These are phyloP conservation scores for Phytomonas sp. DNA, from an alignment of 208 protist genomes.

Conservation along the genomic window DNA sequence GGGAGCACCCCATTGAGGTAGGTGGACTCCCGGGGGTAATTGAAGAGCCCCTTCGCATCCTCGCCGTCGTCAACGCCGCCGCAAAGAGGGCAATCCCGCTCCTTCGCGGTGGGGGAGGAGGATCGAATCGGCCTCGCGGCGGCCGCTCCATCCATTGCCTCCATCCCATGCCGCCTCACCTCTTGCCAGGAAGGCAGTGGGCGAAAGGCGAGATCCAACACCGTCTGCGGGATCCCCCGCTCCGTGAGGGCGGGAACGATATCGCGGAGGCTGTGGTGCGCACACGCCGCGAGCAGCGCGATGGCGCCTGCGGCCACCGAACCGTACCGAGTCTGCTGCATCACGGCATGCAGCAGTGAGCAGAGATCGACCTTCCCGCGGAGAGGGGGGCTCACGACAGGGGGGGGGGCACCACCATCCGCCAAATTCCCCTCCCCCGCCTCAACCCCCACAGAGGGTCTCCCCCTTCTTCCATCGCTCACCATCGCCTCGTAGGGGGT, in stretches of 20 bases:
- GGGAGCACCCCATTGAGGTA: conserved; percentile 19
- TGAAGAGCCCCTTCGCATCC: conserved; percentile 8
- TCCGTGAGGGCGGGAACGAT: conserved; percentile 73
- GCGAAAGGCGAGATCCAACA: conserved; percentile 34
- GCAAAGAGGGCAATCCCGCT: neutral
- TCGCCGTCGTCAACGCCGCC: conserved; percentile 11
- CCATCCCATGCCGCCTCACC: neutral
- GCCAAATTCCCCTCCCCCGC: neutral
- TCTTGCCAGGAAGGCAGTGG: conserved; percentile 3
- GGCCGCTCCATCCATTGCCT: conserved; percentile 3
- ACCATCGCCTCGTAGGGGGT: conserved; percentile 10
- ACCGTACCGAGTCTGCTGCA: conserved; percentile 48
- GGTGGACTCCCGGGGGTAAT: conserved; percentile 13
- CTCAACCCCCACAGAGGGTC: neutral
- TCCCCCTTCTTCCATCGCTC: neutral
- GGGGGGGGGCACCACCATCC: too few species aligned
- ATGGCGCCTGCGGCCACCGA: conserved; percentile 35
- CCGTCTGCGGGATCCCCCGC: conserved; percentile 60
- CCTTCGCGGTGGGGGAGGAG: too few species aligned
- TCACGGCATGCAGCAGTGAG: conserved; percentile 48
- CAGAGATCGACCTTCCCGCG: conserved; percentile 22
- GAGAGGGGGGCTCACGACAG: too few species aligned
- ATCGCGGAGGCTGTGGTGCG: conserved; percentile 79
- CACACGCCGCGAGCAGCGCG: conserved; percentile 51
- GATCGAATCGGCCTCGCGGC: too few species aligned